Evolutionary conservation across 306 rosid species (phyloP).

Genomic region (Macrotyloma uniflorum): DNA sequence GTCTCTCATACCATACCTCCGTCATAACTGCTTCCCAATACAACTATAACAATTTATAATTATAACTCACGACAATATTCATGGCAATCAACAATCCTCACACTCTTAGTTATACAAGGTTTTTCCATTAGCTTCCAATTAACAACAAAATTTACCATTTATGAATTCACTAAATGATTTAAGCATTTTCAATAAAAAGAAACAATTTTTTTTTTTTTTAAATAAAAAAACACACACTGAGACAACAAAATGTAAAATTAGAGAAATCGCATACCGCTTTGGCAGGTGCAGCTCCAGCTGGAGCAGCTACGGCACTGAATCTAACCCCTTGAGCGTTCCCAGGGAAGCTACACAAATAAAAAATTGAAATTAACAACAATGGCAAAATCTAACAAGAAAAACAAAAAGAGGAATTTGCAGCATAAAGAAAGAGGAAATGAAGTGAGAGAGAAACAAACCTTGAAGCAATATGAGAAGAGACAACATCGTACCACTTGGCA

Average conservation of each 20-base stretch:
- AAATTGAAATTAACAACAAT: not conserved
- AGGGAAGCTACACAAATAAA: slow-evolving; percentile 60
- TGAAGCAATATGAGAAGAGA: slow-evolving; percentile 63
- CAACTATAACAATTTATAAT: no score
- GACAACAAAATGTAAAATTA: not conserved
- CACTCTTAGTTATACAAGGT: not conserved
- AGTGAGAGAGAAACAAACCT: slow-evolving; percentile 47
- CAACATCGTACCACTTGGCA: slow-evolving; percentile 67
- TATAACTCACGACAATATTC: not conserved
- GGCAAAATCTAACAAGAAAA: not conserved
- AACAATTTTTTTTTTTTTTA: not conserved
- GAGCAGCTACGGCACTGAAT: slow-evolving; percentile 49
- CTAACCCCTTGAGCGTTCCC: slow-evolving; percentile 75
- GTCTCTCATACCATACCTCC: not conserved
- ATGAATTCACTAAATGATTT: not conserved
- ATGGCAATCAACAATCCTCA: not conserved
- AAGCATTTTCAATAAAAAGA: not conserved
- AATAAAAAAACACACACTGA: not conserved
- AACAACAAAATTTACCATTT: not conserved
- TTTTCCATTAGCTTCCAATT: not conserved
- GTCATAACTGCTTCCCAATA: no score
- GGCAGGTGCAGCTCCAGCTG: slow-evolving; percentile 58
- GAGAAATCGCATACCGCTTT: slow-evolving; percentile 39
- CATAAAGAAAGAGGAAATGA: not conserved
- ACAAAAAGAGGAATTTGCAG: not conserved